phyloP scores from a whole-genome alignment of 2,329 filamentous ascomycete species.

The Bipolaris cookei region DNA sequence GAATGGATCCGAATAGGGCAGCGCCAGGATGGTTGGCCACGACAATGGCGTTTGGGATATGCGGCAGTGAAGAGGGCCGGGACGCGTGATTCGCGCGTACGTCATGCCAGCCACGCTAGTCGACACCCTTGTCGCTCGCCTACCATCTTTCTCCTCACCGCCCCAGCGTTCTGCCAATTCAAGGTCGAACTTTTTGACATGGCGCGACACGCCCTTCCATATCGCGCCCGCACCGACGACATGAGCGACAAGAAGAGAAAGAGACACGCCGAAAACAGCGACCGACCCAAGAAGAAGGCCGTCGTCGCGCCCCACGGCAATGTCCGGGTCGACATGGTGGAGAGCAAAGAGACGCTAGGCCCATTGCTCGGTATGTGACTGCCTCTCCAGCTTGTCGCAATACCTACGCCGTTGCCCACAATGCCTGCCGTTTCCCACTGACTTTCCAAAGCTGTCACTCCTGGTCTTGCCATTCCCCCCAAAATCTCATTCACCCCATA shows the following conservation, averaged over 20 bases:
- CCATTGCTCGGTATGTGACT: slow-evolving; percentile 57
- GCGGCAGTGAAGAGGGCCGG: not conserved
- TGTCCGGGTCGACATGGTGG: slow-evolving; percentile 55
- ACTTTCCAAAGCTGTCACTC: slow-evolving; percentile 46
- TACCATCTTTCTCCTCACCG: slow-evolving; percentile 18
- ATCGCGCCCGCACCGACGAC: slow-evolving; percentile 21
- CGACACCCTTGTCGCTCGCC: slow-evolving; percentile 12
- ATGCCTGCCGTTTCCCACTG: not conserved
- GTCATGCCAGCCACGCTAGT: slow-evolving; percentile 17
- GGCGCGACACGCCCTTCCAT: slow-evolving; percentile 14
- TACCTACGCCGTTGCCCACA: not conserved
- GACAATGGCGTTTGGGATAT: slow-evolving; percentile 7
- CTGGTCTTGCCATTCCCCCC: slow-evolving; percentile 51
- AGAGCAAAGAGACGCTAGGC: slow-evolving; percentile 56
- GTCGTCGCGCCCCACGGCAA: slow-evolving; percentile 49
- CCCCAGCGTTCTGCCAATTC: slow-evolving; percentile 30
- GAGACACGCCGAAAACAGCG: slow-evolving; percentile 39
- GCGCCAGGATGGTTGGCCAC: not conserved
- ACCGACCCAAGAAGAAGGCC: slow-evolving; percentile 53
- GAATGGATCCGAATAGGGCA: not conserved
- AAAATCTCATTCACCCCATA: slow-evolving; percentile 59
- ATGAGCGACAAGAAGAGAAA: slow-evolving; percentile 51
- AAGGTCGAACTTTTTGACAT: slow-evolving; percentile 35
- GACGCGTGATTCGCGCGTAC: slow-evolving; percentile 25
- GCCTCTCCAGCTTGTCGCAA: not conserved